phyloP scores from a whole-genome alignment of 2,329 filamentous ascomycete species.

The Xylariaceae sp. region DNA sequence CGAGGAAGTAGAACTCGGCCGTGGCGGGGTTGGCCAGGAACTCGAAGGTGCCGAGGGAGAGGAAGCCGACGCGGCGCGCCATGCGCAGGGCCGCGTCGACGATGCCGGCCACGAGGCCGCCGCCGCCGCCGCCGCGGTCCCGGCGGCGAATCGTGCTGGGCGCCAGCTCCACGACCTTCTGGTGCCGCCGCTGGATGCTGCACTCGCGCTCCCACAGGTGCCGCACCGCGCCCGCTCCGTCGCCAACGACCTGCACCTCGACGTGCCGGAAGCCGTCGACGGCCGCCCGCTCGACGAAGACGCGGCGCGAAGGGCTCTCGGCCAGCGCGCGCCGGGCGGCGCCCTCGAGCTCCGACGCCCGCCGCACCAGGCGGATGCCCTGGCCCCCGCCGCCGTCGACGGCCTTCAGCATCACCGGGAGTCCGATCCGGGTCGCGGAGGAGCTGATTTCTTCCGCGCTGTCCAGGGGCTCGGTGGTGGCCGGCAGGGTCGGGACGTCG shows the following conservation, averaged over 20 bases:
- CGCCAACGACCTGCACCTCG: constrained; percentile 47
- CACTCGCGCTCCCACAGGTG: constrained; percentile 60
- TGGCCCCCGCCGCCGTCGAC: constrained; percentile 55
- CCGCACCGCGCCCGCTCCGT: constrained; percentile 50
- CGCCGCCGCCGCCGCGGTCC: constrained; percentile 35
- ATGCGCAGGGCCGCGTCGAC: constrained; percentile 47
- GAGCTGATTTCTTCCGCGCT: constrained; percentile 45
- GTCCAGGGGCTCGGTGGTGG: constrained; percentile 15
- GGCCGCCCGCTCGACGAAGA: constrained; percentile 52
- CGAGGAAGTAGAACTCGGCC: constrained; percentile 50
- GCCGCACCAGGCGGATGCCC: constrained; percentile 47
- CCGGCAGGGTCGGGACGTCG: constrained; percentile 32
- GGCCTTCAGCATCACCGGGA: constrained; percentile 49
- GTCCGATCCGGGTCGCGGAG: constrained; percentile 27
- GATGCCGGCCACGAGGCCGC: constrained; percentile 39
- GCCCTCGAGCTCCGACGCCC: constrained; percentile 34
- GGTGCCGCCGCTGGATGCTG: constrained; percentile 59
- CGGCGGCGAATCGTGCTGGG: constrained; percentile 43
- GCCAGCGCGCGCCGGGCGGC: constrained; percentile 42
- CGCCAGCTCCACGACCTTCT: constrained; percentile 55
- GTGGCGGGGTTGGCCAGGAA: constrained; percentile 57
- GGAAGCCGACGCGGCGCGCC: constrained; percentile 33
- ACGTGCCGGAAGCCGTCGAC: constrained; percentile 53
- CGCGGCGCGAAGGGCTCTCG: constrained; percentile 49
- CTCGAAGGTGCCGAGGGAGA: constrained; percentile 33